phyloP scores from a whole-genome alignment of 139 green algal genomes.

The Tetradesmus lagerheimii region DNA sequence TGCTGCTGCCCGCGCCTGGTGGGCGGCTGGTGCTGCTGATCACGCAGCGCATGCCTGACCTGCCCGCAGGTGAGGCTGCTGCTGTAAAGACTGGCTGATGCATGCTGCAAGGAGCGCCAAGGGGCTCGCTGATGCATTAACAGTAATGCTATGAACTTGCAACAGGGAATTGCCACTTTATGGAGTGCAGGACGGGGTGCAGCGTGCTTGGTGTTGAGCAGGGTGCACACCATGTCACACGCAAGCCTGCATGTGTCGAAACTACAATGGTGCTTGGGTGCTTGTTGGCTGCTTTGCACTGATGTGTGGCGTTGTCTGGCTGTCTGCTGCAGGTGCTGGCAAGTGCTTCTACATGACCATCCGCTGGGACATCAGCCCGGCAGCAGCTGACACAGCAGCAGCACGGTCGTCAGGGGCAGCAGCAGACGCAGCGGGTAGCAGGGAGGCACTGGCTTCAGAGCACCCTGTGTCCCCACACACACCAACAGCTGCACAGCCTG shows the following conservation, averaged over 20 bases:
- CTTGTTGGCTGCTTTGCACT: background rate
- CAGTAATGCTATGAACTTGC: too few species aligned
- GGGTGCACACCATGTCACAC: background rate
- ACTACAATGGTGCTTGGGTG: background rate
- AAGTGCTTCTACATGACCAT: constrained; percentile 42
- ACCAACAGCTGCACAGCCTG: background rate
- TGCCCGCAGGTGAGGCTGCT: constrained; percentile 27
- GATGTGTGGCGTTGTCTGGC: background rate
- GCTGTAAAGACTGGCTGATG: constrained; percentile 25
- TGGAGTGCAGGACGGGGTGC: too few species aligned
- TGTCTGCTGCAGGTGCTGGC: constrained; percentile 13
- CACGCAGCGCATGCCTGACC: constrained; percentile 29
- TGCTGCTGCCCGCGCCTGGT: background rate
- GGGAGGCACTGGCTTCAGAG: background rate
- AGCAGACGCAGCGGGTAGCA: too few species aligned
- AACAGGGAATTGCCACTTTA: too few species aligned
- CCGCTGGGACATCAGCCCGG: constrained; percentile 11
- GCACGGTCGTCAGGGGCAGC: background rate
- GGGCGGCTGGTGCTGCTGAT: constrained; percentile 2
- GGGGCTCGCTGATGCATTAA: too few species aligned
- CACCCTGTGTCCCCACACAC: background rate
- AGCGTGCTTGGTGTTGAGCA: background rate
- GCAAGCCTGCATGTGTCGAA: too few species aligned
- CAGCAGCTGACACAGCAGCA: background rate
- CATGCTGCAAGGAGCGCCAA: too few species aligned